Conservation (phyloP, 805 yeast genomes). For the Maudiozyma barnettii region DNA sequence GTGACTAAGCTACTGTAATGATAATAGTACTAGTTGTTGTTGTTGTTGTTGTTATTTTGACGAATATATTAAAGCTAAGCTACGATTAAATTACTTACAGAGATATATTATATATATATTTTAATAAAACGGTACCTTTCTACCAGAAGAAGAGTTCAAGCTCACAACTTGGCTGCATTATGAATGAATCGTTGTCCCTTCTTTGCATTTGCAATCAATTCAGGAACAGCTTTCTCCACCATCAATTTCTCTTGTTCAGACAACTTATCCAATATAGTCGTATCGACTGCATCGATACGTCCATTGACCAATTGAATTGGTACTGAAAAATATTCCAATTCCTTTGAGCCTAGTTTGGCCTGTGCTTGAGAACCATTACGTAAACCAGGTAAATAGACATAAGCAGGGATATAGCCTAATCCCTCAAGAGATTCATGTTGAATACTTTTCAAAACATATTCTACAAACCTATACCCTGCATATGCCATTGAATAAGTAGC, state of each 20-base stretch:
- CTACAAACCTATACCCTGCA: slow-evolving; percentile 73
- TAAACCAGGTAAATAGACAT: slow-evolving; percentile 46
- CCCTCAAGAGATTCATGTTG: slow-evolving; percentile 14
- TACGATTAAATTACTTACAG: too few relatives aligned
- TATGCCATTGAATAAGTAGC: slow-evolving; percentile 91
- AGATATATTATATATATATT: too few relatives aligned
- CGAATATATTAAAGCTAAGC: too few relatives aligned
- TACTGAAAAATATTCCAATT: slow-evolving; percentile 46
- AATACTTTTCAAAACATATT: slow-evolving; percentile 41
- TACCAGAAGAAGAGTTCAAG: too few relatives aligned
- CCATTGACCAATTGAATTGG: slow-evolving; percentile 47
- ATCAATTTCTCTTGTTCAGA: slow-evolving; percentile 42
- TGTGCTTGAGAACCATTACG: slow-evolving; percentile 39
- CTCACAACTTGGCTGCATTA: slow-evolving; percentile 13
- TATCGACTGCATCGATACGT: slow-evolving; percentile 46
- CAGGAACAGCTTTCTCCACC: slow-evolving; percentile 43
- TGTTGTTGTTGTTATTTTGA: too few relatives aligned
- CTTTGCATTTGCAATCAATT: slow-evolving; percentile 44
- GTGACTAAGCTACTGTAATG: too few relatives aligned
- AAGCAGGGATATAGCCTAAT: slow-evolving; percentile 33
- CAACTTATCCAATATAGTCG: slow-evolving; percentile 38
- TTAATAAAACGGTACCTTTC: too few relatives aligned
- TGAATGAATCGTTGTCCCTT: slow-evolving; percentile 48
- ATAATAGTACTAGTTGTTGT: too few relatives aligned
- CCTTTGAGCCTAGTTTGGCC: slow-evolving; percentile 26